Base-by-base conservation (phyloP, 495 filamentous ascomycete genomes). In the Amphirosellinia nigrospora region DNA sequence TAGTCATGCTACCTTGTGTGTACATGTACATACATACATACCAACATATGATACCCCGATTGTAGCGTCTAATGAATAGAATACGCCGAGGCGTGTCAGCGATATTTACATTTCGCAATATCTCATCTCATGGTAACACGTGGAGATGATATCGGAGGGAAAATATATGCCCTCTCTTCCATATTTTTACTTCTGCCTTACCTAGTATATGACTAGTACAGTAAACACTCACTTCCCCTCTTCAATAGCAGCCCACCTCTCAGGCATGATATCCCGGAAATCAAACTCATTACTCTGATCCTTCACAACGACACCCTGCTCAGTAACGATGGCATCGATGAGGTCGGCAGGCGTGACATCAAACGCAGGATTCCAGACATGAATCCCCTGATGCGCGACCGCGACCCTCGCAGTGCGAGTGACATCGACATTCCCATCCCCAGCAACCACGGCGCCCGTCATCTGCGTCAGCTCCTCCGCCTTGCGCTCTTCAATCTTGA, bases 361-460 rank as follows among this genome's bases (percentile, higher is more conserved):
- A 75, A 99, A 99, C 23, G 94, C 91, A 34, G 96, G 96, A 75
- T 99, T 99, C 93, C 95, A 99, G 26, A 97, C 93, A 53, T 83
- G 82, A 53, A 97, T 96, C 2, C 88, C 87, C 71, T 90, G 86
- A 36, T 97, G 92, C 10, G 95, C 96, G 63, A 93, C 94, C 52
- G 88, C 87, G 21, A 99, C 87, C 32, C 89, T 89, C 41, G 88
- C 89, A n/a, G 89, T 85, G 55, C 82, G 78, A 41, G 72, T 82
- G 15, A 83, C 67, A 80, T 89, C 84, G 11, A 89, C 79, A 26
- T 72, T 81, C 7, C 84, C 84, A 55, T 85, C 81, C 21, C 77
- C 74, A 8, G 81, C 83, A 41, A 89, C 86, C n/a, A 82, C 77
- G 19, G 87, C 91, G 0, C 96, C 96, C 76, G 85, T 91, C 71